Percentiles rank a stretch among this genome's conserved stretches.
These are phyloP conservation scores for Mortierella sp. DNA, from an alignment of 371 early-diverging fungal species.

Conservation along the genomic window DNA sequence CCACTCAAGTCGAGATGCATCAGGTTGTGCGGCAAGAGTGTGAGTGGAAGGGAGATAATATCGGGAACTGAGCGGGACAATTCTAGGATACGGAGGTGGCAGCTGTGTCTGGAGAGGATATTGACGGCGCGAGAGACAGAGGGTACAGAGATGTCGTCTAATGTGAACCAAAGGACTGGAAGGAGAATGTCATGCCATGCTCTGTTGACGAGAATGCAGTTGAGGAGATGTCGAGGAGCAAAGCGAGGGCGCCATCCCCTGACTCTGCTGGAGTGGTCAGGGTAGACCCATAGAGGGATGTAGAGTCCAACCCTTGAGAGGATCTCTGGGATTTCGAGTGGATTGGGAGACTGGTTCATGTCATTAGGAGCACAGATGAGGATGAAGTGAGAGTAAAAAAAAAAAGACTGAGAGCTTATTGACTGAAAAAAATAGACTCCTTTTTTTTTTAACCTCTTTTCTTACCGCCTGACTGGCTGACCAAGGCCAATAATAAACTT, in stretches of 20 bases:
- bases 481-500: not conserved
- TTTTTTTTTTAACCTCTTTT: not conserved
- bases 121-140: not conserved
- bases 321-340: slow-evolving; percentile 42
- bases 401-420: not conserved
- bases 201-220: slow-evolving; percentile 31
- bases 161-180: slow-evolving; percentile 27
- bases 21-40: slow-evolving; percentile 11
- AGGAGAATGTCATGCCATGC: slow-evolving; percentile 31
- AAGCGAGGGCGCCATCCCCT: slow-evolving; percentile 9
- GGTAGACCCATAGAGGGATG: slow-evolving; percentile 31
- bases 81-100: slow-evolving; percentile 19
- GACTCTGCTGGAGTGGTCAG: not conserved
- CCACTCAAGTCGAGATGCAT: slow-evolving; percentile 19
- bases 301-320: slow-evolving; percentile 26
- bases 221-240: slow-evolving; percentile 21
- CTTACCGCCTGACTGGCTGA: not conserved
- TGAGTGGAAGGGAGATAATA: slow-evolving; percentile 1
- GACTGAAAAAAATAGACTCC: not conserved
- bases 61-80: slow-evolving; percentile 5
- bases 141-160: slow-evolving; percentile 30
- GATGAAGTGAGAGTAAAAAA: not conserved
- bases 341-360: slow-evolving; percentile 28
- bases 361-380: slow-evolving; percentile 2
- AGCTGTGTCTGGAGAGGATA: slow-evolving; percentile 5